A percentile compares a stretch with the other conserved stretches of the same genome.
Evolutionary conservation across 306 rosid species (phyloP).

Genomic region (Sicyos baderoa): DNA sequence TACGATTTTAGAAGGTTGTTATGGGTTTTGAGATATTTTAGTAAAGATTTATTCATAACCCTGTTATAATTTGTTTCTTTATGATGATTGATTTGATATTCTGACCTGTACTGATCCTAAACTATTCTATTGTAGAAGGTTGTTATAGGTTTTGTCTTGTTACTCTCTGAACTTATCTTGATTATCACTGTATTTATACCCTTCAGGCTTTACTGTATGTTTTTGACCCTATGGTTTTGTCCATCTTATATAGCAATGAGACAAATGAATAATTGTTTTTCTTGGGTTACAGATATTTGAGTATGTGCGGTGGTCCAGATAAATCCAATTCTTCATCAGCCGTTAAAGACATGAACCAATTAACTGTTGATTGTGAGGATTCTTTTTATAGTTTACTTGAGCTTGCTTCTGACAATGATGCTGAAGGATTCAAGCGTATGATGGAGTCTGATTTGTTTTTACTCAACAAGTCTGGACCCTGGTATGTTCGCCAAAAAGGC

Average conservation of each 20-base stretch:
- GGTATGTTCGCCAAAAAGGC: conserved; percentile 74
- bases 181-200: not conserved
- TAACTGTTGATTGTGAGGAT: conserved; percentile 47
- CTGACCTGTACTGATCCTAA: not conserved
- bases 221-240: not conserved
- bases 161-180: not conserved
- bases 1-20: not conserved
- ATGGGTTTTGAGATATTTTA: not conserved
- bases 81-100: not conserved
- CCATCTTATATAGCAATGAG: not conserved
- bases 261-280: not conserved
- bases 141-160: not conserved
- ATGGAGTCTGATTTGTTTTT: conserved; percentile 40
- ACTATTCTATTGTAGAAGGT: not conserved
- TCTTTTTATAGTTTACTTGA: conserved; percentile 58
- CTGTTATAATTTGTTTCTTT: not conserved
- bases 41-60: not conserved
- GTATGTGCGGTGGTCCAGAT: conserved; percentile 71
- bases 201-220: not conserved
- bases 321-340: conserved; percentile 30
- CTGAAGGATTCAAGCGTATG: conserved; percentile 46
- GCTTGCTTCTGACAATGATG: conserved; percentile 74
- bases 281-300: not conserved
- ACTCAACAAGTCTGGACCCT: conserved; percentile 48
- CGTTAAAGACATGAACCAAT: conserved; percentile 55